Evolutionary conservation across 192 early-diverging fungal species (phyloP), one percentile per base, ranked within the genome.

Genomic region (Mortierella alpina): DNA sequence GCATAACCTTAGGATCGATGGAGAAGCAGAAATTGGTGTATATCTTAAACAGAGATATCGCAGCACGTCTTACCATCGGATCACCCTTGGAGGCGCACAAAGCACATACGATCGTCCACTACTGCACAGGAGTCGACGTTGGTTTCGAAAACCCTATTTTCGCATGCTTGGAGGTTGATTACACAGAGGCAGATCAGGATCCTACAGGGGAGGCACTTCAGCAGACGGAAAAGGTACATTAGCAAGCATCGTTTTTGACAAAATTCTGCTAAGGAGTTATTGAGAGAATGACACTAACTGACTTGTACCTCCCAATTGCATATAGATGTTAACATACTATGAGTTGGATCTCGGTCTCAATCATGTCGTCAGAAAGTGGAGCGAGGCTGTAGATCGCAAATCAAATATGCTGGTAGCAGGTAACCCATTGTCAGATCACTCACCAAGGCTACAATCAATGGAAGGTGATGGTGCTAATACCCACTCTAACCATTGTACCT

Each of bases 101-200:
- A 75, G 79, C 92, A 11, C 86, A 92, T 47, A 93, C 91, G 0
- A 70, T 98, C 31, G 90, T 91, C 59, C 92, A 95, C 62, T 87
- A 93, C 71, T 85, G 93, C 63, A 92, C 94, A 22, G 97, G 93
- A 39, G 90, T 98, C 12, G 98, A 99, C 83, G 97, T 99, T 31
- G 98, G 97, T 0, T 99, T 95, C 71, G 98, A 99, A 69, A 99
- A 99, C 82, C 98, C 98, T 11, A 88, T 97, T 48, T 99, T 99
- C 88, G 98, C 97, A 1, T 92, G 92, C 57, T 78, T 99, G 51
- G 98, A 99, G 79, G 87, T 91, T 1, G 92, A 91, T 80, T 96
- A 95, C 72, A 86, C 87, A 20, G 97, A 95, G 50, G 90, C 90
- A 7, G 96, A 96, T 77, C 83, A 90, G 51, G 94, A 93, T 82